Evolutionary conservation across 257 asterid species (phyloP).

Genomic region (Solanum raphanifolium): DNA sequence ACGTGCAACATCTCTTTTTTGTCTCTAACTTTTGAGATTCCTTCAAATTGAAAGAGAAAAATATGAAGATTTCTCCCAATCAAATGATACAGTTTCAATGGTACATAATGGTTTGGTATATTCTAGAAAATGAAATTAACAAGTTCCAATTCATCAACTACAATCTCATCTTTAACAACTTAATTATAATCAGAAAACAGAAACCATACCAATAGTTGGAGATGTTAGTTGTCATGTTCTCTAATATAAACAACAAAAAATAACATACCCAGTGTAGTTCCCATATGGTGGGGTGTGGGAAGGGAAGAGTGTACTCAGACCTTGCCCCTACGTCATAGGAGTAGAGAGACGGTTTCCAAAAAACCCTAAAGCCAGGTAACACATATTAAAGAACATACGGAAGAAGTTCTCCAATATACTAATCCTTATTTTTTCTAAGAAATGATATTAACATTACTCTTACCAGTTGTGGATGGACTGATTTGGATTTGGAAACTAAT

Average conservation of each 20-base stretch:
- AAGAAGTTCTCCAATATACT: neutral
- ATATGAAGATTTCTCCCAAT: neutral
- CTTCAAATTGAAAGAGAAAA: neutral
- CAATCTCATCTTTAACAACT: neutral
- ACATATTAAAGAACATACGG: neutral
- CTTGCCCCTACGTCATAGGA: neutral
- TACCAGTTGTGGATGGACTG: neutral
- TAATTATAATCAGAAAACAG: neutral
- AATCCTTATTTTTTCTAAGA: neutral
- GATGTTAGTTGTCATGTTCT: neutral
- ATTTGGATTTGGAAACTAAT: neutral
- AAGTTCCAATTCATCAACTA: neutral
- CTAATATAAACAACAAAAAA: neutral
- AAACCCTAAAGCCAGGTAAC: neutral
- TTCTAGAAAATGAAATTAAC: neutral
- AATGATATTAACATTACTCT: neutral
- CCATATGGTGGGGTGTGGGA: neutral
- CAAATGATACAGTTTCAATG: neutral
- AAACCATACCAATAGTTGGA: neutral
- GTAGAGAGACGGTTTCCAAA: neutral
- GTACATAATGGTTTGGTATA: neutral
- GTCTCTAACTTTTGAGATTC: conserved; percentile 67
- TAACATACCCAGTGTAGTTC: neutral
- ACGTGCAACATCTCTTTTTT: conserved; percentile 4
- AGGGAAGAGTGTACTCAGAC: neutral